phyloP scores from a whole-genome alignment of 148 eudicot genomes.

The Vaccinium vitisidaea region DNA sequence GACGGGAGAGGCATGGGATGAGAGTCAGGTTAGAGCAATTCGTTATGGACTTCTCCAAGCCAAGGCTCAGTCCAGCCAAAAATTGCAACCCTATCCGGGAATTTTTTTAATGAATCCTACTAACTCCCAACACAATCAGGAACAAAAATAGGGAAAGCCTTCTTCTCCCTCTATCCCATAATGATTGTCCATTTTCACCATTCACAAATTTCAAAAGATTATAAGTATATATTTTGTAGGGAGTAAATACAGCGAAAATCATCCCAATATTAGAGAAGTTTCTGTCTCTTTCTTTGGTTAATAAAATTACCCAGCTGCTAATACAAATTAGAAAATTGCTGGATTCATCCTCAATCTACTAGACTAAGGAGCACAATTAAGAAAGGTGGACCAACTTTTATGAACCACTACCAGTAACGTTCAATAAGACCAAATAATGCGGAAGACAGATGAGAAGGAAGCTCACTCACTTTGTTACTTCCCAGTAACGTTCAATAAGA shows the following conservation, averaged over 20 bases:
- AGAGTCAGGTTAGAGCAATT: not conserved
- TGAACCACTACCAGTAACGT: not conserved
- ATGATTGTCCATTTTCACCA: too few relatives aligned
- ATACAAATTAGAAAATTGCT: not conserved
- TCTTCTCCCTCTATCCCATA: too few relatives aligned
- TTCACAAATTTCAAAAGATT: too few relatives aligned
- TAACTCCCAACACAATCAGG: not conserved
- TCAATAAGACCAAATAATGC: not conserved
- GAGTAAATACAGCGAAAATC: not conserved
- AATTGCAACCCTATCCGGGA: not conserved
- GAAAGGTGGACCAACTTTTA: not conserved
- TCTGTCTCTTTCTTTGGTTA: not conserved
- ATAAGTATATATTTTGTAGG: too few relatives aligned
- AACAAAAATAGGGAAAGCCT: not conserved
- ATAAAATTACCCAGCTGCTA: not conserved
- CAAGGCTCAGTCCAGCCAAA: not conserved
- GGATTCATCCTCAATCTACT: not conserved
- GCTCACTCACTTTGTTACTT: conserved; percentile 59
- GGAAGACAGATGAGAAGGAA: conserved; percentile 6
- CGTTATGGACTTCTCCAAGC: not conserved
- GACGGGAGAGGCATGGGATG: not conserved
- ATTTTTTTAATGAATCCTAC: not conserved
- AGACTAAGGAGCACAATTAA: not conserved
- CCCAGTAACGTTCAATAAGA: conserved; percentile 10
- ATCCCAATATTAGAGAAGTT: not conserved